Percentiles rank a stretch among this genome's conserved stretches.
phyloP scores from a whole-genome alignment of 371 early-diverging fungal genomes.

The Mortierella sp. region DNA sequence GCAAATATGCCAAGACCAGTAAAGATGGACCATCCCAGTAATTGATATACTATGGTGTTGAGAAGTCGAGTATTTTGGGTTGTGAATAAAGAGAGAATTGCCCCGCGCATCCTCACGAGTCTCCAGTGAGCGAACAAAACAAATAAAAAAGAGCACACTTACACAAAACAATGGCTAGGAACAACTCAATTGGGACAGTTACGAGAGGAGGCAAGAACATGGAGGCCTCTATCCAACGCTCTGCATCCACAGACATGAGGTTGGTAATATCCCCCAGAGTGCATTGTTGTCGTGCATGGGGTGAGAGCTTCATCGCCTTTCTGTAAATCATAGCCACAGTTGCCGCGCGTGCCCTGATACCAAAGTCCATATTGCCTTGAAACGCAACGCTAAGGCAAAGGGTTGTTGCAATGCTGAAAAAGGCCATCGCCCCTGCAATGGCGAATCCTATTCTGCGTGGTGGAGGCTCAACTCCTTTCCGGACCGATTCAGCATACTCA shows the following conservation, averaged over 20 bases:
- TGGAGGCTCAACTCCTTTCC: conserved; percentile 7
- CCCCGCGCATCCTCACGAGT: too few species aligned
- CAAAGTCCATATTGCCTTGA: conserved; percentile 49
- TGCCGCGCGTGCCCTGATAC: conserved; percentile 74
- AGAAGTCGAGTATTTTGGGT: conserved; percentile 22
- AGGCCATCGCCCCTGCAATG: conserved; percentile 12
- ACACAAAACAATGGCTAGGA: conserved; percentile 26
- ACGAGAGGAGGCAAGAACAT: conserved; percentile 24
- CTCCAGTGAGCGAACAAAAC: too few species aligned
- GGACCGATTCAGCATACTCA: conserved; percentile 5
- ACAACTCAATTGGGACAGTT: conserved; percentile 29
- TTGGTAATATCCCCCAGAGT: conserved; percentile 84
- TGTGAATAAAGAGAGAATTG: too few species aligned
- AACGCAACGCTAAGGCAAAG: conserved; percentile 13
- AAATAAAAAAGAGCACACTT: too few species aligned
- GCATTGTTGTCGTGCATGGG: conserved; percentile 77
- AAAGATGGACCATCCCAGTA: conserved; percentile 84
- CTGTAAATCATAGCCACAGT: conserved; percentile 89
- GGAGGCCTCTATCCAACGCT: conserved; percentile 24
- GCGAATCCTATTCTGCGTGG: too few species aligned
- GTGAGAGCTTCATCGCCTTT: conserved; percentile 84
- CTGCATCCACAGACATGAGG: conserved; percentile 82
- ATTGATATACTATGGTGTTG: conserved; percentile 52
- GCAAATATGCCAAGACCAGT: conserved; percentile 56
- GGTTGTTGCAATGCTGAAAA: conserved; percentile 24